Evolutionary conservation across 1,284 basidiomycete genomes (phyloP).

Genomic region (Tylopilus sp.): DNA sequence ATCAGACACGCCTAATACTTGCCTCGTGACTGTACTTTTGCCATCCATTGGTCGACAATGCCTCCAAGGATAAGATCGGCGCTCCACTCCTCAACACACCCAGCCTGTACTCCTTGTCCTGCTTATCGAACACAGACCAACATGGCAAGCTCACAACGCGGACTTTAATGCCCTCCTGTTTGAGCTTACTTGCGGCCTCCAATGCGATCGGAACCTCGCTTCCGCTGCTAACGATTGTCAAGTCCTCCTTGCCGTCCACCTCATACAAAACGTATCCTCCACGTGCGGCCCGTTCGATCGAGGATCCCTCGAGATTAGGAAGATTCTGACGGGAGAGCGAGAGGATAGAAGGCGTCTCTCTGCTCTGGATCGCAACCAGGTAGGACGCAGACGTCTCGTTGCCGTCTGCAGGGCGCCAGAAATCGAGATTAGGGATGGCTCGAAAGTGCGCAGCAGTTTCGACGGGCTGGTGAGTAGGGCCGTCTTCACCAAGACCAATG

Average conservation of each 20-base stretch:
- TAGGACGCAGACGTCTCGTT: conserved; percentile 94
- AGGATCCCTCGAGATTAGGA: conserved; percentile 85
- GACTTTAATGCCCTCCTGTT: conserved; percentile 72
- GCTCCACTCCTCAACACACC: conserved; percentile 84
- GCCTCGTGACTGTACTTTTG: conserved; percentile 81
- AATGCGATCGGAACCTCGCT: conserved; percentile 84
- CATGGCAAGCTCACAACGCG: conserved; percentile 87
- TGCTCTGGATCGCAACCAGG: conserved; percentile 70
- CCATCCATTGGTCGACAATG: conserved; percentile 78
- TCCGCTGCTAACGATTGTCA: conserved; percentile 86
- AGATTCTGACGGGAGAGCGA: conserved; percentile 90
- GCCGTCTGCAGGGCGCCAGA: conserved; percentile 91
- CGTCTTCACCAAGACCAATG: conserved; percentile 91
- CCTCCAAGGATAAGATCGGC: conserved; percentile 88
- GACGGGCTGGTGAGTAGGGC: conserved; percentile 93
- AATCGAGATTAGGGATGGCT: conserved; percentile 84
- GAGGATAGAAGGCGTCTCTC: conserved; percentile 77
- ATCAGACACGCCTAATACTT: conserved; percentile 11
- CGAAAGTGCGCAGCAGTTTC: conserved; percentile 87
- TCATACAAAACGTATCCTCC: conserved; percentile 91
- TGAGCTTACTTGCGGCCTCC: conserved; percentile 78
- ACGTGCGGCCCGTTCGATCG: conserved; percentile 77
- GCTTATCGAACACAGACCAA: conserved; percentile 85
- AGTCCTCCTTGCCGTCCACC: conserved; percentile 59
- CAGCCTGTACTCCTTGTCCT: conserved; percentile 75